Base-by-base conservation (phyloP, 108 stramenopile species). In the Aureococcus anophagefferens region DNA sequence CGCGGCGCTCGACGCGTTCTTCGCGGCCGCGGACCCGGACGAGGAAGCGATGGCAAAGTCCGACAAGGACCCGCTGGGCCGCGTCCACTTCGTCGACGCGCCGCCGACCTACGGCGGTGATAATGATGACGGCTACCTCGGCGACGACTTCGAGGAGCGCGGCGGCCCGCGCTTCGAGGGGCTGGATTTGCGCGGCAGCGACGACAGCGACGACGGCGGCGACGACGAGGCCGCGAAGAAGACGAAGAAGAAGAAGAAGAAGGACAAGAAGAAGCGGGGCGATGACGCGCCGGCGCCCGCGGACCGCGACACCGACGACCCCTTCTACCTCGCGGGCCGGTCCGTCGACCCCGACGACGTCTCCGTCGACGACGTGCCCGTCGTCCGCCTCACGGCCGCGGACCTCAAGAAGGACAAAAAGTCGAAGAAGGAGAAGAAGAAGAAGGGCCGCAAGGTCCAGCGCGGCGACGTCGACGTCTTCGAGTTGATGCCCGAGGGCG, bases 171-270 rank as follows among this genome's bases (percentile, higher is more conserved):
- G 5, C 91, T 91, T 78, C 89, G 89, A 30, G 76, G 83, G 3
- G 90, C 83, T 83, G 0, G 44, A 34, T 44, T 21, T 45, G 32
- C 34, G 77, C 30, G 88, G 82, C 59, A 86, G 79, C 40, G 91
- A 88, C 33, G 87, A 84, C 17, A 86, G 86, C 46, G 85, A 79
- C 33, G 81, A 81, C 33, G 78, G 77, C 15, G 81, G 46, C 16
- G 63, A 70, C 35, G 71, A 77, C 45, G 76, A 72, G 25, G 72
- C 35, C 71, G 89, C 85, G 72, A 86, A 90, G 70, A 85, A 81
- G 68, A 89, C 86, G 73, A 84, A 85, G 51, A 88, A 86, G 79
- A 81, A 88, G 68, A 79, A 80, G 64, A 76, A 72, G 75, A 73
- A 67, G 40, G 30, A 64, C 76, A 75, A 75, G 76, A 35, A 67